Percentiles rank a stretch among this genome's conserved stretches.
These are phyloP conservation scores for Coprinopsis marcescibilis DNA, from an alignment of 768 basidiomycete genomes.

Conservation along the genomic window DNA sequence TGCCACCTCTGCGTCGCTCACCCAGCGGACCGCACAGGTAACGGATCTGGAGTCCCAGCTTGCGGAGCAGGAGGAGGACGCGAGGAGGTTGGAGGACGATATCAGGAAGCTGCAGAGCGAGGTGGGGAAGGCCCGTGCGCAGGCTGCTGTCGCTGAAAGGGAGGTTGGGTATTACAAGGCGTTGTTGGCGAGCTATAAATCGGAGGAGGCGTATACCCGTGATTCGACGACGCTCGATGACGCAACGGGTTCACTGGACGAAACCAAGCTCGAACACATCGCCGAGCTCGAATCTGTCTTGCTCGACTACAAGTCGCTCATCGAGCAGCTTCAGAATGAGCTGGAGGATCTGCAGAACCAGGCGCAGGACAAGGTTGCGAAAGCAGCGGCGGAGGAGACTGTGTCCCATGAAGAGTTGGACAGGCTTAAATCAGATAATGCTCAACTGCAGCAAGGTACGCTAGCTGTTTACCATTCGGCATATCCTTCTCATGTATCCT, in stretches of 20 bases:
- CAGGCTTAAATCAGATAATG: constrained; percentile 11
- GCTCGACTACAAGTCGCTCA: constrained; percentile 47
- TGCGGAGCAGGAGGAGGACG: constrained; percentile 28
- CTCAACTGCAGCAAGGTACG: constrained; percentile 36
- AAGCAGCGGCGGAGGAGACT: no score
- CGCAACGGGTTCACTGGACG: constrained; percentile 21
- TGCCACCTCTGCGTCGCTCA: constrained; percentile 45
- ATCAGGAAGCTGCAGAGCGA: no score
- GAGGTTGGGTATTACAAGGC: constrained; percentile 66
- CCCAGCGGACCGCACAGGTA: constrained; percentile 49
- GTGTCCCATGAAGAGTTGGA: constrained; percentile 15
- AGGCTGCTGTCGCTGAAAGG: constrained; percentile 37
- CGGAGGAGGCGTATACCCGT: constrained; percentile 43
- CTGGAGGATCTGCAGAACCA: constrained; percentile 41
- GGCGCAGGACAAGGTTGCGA: no score
- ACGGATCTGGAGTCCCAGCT: constrained; percentile 30
- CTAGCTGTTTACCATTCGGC: background rate
- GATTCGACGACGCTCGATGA: constrained; percentile 17
- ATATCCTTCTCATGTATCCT: no score
- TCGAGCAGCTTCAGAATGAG: constrained; percentile 39
- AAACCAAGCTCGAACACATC: constrained; percentile 36
- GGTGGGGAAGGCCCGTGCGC: constrained; percentile 27
- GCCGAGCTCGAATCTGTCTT: constrained; percentile 52
- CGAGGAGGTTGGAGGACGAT: constrained; percentile 27
- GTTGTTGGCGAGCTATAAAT: constrained; percentile 60